Percentiles rank a stretch among this genome's conserved stretches.
Evolutionary conservation across 306 rosid species (phyloP).

Genomic region (Chamaecrista fasciculata): DNA sequence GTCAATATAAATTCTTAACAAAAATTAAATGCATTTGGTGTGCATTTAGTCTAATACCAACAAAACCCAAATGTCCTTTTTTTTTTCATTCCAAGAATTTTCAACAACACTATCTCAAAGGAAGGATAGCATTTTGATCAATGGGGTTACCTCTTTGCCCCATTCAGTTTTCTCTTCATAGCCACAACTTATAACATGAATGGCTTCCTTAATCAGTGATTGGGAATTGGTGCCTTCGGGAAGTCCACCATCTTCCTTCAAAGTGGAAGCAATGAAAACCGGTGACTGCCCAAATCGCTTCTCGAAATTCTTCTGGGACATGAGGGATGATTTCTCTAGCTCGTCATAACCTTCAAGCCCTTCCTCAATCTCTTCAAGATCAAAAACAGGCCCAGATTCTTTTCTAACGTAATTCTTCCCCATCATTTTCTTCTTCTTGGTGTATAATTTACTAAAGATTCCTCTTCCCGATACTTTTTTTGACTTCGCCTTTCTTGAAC

Average conservation of each 20-base stretch:
- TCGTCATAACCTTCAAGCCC: constrained; percentile 99
- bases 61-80: constrained; percentile 12
- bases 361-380: constrained; percentile 96
- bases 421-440: constrained; percentile 83
- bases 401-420: constrained; percentile 64
- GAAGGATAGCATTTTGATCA: neutral
- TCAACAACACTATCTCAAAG: neutral
- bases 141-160: constrained; percentile 64
- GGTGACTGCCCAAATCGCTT: constrained; percentile 84
- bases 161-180: constrained; percentile 96
- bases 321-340: constrained; percentile 93
- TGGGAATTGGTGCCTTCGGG: constrained; percentile 71
- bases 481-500: constrained; percentile 74
- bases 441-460: constrained; percentile 58
- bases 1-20: neutral
- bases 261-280: constrained; percentile 88
- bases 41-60: neutral
- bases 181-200: constrained; percentile 89
- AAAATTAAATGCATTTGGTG: neutral
- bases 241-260: constrained; percentile 91
- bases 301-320: constrained; percentile 95
- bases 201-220: constrained; percentile 84
- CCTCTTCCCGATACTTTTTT: constrained; percentile 71
- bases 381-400: constrained; percentile 70
- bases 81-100: neutral